Evolutionary conservation across 192 early-diverging fungal genomes (phyloP), one percentile per base, ranked within the genome.

Genomic region (Neocallimastix lanati): DNA sequence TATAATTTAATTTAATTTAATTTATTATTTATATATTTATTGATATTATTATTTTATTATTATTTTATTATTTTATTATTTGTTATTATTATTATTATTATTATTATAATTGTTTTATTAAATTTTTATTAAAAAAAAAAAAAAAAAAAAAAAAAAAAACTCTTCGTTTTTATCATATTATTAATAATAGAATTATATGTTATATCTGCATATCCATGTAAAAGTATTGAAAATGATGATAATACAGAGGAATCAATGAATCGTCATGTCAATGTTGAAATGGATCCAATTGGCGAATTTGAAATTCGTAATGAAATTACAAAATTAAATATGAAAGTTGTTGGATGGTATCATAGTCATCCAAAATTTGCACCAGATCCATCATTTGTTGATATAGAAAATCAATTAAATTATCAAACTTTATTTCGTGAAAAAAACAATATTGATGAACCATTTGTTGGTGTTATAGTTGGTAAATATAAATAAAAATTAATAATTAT

Each of bases 331-430:
- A 85, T 97, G 88, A 82, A 85, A 30, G 92, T 97, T 13, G 93
- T 97, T 6, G 96, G 96, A 58, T 97, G 96, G 96, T 97, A 97
- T 84, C 96, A 97, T 84, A 94, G 92, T 28, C 96, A 97, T 82
- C 96, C 96, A 12, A 92, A 92, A 1, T 96, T 96, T 86, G 84
- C 87, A 6, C 94, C 96, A 11, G 92, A 95, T 76, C 96, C 96
- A 29, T 93, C 92, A 35, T 84, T 92, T n/a, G 90, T 96, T 29
- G 96, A 97, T 82, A 88, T 96, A 81, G 89, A 94, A 79, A 97
- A 95, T 82, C 96, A 97, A 83, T 88, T 88, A 11, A 92, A 90
- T 18, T 95, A 97, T 77, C 96, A 97, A 83, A 84, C 82, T 35
- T 86, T 94, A 14, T 96, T 93, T 81, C 85, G 90, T 50, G 89